Conservation (phyloP, 1,284 basidiomycete species). For the Mycosarcoma maydis region DNA sequence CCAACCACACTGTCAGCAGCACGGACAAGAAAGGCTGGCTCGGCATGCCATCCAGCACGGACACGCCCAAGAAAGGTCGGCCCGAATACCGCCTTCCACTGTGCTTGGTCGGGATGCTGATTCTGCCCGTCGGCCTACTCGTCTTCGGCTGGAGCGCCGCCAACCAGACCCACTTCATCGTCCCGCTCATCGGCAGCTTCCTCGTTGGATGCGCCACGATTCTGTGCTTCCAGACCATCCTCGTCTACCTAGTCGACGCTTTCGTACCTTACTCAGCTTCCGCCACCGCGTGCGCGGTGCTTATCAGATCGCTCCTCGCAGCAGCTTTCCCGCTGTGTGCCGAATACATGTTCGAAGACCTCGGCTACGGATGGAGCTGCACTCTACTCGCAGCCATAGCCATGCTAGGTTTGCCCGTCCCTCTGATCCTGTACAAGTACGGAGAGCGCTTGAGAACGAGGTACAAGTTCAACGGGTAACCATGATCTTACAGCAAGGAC, state of each 20-base stretch:
- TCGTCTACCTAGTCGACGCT: conserved; percentile 69
- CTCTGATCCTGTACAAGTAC: conserved; percentile 68
- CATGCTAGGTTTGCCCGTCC: conserved; percentile 68
- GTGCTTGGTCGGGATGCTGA: conserved; percentile 69
- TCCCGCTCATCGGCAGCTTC: conserved; percentile 54
- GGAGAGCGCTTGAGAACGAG: conserved; percentile 64
- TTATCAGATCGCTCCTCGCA: conserved; percentile 67
- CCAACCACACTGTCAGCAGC: not conserved
- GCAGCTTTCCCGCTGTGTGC: conserved; percentile 69
- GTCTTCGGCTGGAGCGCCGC: conserved; percentile 65
- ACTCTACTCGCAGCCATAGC: conserved; percentile 68
- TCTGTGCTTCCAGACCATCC: conserved; percentile 69
- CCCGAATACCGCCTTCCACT: conserved; percentile 66
- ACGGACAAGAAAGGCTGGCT: too few relatives aligned
- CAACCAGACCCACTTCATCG: conserved; percentile 44
- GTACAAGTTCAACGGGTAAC: conserved; percentile 50
- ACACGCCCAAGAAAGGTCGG: conserved; percentile 39
- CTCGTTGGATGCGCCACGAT: conserved; percentile 61
- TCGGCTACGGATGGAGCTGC: conserved; percentile 68
- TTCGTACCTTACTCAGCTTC: conserved; percentile 70
- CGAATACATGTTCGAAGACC: conserved; percentile 67
- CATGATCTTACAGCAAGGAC: too few relatives aligned
- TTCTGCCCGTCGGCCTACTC: conserved; percentile 69
- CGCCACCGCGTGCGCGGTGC: conserved; percentile 67
- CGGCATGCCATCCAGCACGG: too few relatives aligned